Conservation (phyloP, 345 rosid genomes). For the Salix udensis region DNA sequence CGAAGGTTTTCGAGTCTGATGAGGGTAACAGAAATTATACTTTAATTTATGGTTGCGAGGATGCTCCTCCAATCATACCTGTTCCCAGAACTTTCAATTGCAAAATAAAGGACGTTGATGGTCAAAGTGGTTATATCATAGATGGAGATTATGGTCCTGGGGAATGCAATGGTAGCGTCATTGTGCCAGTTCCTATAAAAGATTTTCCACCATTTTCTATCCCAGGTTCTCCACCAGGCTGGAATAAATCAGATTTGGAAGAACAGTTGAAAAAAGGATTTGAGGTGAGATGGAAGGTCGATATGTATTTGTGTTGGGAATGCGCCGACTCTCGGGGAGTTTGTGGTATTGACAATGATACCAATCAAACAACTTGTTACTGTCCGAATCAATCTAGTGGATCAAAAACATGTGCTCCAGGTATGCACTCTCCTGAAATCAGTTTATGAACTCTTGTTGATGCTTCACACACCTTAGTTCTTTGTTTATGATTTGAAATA, state of each 20-base stretch:
- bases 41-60: slow-evolving; percentile 17
- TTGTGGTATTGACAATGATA: background rate
- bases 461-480: no score
- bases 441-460: background rate
- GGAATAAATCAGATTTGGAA: no score
- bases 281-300: slow-evolving; percentile 7
- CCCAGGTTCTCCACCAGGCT: no score
- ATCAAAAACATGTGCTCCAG: no score
- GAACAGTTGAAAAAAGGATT: background rate
- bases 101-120: no score
- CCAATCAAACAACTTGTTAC: slow-evolving; percentile 2
- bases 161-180: slow-evolving; percentile 11
- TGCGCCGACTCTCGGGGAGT: background rate
- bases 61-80: accelerated
- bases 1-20: background rate
- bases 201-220: no score
- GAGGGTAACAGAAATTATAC: slow-evolving; percentile 1
- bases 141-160: background rate
- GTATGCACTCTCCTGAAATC: background rate
- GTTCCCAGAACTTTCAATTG: background rate
- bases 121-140: no score
- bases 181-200: slow-evolving; percentile 15
- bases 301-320: no score
- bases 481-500: background rate
- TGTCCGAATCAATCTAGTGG: no score